A percentile compares a stretch with the other conserved stretches of the same genome.
phyloP scores from a whole-genome alignment of 164 flowering plant species.

The Annona squamosa region DNA sequence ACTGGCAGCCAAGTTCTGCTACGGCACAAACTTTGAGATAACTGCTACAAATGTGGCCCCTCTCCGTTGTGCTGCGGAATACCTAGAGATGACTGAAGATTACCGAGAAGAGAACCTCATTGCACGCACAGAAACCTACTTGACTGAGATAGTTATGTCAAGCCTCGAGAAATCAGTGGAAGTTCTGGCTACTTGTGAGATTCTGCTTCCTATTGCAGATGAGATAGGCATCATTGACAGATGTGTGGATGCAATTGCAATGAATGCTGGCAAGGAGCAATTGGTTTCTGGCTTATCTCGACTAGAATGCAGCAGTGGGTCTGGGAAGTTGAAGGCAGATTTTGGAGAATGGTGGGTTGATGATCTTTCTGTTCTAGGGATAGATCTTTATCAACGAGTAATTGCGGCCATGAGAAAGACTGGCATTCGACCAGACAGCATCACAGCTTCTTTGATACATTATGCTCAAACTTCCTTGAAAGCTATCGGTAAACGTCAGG shows the following conservation, averaged over 20 bases:
- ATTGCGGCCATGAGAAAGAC: conserved; percentile 44
- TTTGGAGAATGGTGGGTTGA: conserved; percentile 67
- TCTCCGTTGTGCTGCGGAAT: conserved; percentile 63
- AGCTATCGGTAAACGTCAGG: conserved; percentile 43
- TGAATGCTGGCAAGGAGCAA: conserved; percentile 61
- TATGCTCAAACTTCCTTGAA: conserved; percentile 55
- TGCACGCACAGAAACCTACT: conserved; percentile 42
- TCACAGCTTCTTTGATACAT: conserved; percentile 46
- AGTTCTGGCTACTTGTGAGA: conserved; percentile 45
- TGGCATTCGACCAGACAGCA: conserved; percentile 44
- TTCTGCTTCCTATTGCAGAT: conserved; percentile 37
- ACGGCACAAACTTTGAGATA: conserved; percentile 67
- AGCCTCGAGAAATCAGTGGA: conserved; percentile 53
- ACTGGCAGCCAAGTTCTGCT: conserved; percentile 61
- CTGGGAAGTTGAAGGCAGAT: conserved; percentile 29
- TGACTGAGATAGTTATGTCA: conserved; percentile 38
- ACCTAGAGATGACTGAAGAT: conserved; percentile 71
- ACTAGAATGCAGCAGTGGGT: conserved; percentile 30
- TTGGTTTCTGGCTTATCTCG: conserved; percentile 48
- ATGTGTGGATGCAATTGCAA: conserved; percentile 57
- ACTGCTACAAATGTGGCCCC: conserved; percentile 44
- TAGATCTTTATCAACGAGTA: conserved; percentile 45
- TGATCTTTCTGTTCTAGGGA: conserved; percentile 45
- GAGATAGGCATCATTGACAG: conserved; percentile 38
- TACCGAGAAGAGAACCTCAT: conserved; percentile 54